Conservation (phyloP, 2,329 filamentous ascomycete genomes). For the Alternaria novae-zelandiae region DNA sequence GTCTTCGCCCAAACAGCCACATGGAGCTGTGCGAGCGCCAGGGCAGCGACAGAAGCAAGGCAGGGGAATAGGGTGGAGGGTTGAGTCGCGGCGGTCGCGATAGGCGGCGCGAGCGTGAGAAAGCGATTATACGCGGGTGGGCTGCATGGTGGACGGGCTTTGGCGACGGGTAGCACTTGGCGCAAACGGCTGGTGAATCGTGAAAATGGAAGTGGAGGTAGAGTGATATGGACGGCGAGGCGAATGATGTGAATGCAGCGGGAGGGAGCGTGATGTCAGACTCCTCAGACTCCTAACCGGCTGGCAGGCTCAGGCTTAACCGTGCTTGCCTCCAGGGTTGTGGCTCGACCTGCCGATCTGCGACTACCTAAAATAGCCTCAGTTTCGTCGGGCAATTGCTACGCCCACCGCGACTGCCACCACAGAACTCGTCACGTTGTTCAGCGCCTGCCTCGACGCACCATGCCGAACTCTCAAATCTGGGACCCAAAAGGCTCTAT, state of each 20-base stretch:
- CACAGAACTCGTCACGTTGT: neutral
- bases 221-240: neutral
- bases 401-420: neutral
- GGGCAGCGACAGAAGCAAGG: constrained; percentile 6
- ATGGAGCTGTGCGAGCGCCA: constrained; percentile 53
- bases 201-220: neutral
- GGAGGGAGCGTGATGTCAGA: constrained; percentile 13
- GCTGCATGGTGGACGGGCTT: constrained; percentile 25
- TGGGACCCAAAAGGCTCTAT: neutral
- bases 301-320: neutral
- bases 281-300: constrained; percentile 5
- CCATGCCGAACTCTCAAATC: constrained; percentile 8
- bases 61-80: neutral
- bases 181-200: neutral
- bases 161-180: constrained; percentile 11
- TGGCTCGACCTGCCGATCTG: constrained; percentile 20
- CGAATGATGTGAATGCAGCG: neutral
- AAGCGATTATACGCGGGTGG: constrained; percentile 22
- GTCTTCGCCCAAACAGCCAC: constrained; percentile 84
- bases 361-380: constrained; percentile 30
- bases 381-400: neutral
- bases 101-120: constrained; percentile 24
- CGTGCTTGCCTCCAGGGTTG: neutral
- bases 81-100: constrained; percentile 12
- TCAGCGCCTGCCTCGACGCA: constrained; percentile 6